These are phyloP conservation scores for Cucumis hystrix DNA, from an alignment of 306 rosid genomes.

Conservation along the genomic window DNA sequence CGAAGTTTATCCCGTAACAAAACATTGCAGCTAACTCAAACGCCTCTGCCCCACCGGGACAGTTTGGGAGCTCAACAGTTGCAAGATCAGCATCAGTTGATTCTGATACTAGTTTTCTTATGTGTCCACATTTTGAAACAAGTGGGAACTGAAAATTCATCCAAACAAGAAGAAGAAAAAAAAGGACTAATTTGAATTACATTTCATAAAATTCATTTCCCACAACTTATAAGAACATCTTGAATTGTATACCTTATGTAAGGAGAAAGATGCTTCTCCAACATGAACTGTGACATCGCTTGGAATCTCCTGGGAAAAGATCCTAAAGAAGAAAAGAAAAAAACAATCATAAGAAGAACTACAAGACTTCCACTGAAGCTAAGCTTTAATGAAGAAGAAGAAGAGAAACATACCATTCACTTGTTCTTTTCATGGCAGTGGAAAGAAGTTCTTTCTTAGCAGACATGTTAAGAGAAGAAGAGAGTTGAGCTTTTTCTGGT, in stretches of 20 bases:
- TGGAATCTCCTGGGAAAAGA: constrained; percentile 95
- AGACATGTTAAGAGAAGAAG: constrained; percentile 38
- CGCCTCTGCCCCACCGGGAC: constrained; percentile 89
- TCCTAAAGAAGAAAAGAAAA: constrained; percentile 28
- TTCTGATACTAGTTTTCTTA: constrained; percentile 67
- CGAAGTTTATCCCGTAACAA: constrained; percentile 93
- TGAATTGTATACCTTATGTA: constrained; percentile 54
- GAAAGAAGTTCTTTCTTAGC: constrained; percentile 73
- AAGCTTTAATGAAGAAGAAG: neutral
- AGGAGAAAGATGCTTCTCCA: constrained; percentile 66
- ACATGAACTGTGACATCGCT: constrained; percentile 63
- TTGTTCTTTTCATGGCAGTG: constrained; percentile 77
- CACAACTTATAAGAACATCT: neutral
- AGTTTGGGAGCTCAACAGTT: constrained; percentile 37
- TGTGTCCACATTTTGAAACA: constrained; percentile 72
- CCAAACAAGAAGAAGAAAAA: too few relatives aligned
- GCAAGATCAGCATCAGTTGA: constrained; percentile 50
- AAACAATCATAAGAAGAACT: neutral
- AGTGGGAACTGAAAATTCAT: constrained; percentile 61
- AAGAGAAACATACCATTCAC: constrained; percentile 56
- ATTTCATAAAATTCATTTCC: neutral
- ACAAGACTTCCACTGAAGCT: neutral
- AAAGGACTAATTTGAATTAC: neutral
- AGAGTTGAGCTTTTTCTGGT: constrained; percentile 21
- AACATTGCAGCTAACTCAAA: constrained; percentile 91